Conservation (phyloP, 192 early-diverging fungal species). For the Chytriomyces hyalinus region DNA sequence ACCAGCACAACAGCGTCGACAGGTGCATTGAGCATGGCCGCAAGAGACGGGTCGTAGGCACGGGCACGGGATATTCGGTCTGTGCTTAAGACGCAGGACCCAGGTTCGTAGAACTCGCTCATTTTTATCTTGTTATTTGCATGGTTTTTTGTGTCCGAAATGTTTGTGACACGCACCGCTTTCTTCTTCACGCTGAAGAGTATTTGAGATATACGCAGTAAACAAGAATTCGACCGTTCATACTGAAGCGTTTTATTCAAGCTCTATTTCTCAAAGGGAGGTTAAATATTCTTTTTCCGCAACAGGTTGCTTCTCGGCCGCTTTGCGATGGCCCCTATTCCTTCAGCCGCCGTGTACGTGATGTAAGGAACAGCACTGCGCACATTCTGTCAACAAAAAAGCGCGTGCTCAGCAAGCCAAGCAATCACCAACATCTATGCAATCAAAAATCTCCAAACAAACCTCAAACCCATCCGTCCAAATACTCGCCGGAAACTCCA, state of each 20-base stretch:
- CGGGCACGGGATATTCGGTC: neutral
- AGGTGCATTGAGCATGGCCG: neutral
- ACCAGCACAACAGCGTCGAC: neutral
- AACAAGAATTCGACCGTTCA: no score
- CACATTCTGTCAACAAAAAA: slow-evolving; percentile 18
- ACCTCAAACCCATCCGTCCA: slow-evolving; percentile 47
- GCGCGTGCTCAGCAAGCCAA: neutral
- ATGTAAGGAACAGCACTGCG: slow-evolving; percentile 44
- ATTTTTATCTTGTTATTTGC: neutral
- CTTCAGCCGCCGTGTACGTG: slow-evolving; percentile 39
- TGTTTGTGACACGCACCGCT: no score
- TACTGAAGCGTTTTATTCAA: no score
- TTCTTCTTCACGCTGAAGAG: no score
- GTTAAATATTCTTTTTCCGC: slow-evolving; percentile 48
- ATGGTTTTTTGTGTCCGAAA: neutral
- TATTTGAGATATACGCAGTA: no score
- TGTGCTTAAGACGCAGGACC: neutral
- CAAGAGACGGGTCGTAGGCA: slow-evolving; percentile 11
- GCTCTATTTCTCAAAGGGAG: no score
- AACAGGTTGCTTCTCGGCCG: slow-evolving; percentile 36
- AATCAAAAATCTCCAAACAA: neutral
- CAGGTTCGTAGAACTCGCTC: slow-evolving; percentile 1
- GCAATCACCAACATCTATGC: neutral
- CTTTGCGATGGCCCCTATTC: slow-evolving; percentile 44
- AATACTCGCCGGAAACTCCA: slow-evolving; percentile 39